Base-by-base conservation (phyloP, 1,284 basidiomycete species). In the Marasmius oreades region DNA sequence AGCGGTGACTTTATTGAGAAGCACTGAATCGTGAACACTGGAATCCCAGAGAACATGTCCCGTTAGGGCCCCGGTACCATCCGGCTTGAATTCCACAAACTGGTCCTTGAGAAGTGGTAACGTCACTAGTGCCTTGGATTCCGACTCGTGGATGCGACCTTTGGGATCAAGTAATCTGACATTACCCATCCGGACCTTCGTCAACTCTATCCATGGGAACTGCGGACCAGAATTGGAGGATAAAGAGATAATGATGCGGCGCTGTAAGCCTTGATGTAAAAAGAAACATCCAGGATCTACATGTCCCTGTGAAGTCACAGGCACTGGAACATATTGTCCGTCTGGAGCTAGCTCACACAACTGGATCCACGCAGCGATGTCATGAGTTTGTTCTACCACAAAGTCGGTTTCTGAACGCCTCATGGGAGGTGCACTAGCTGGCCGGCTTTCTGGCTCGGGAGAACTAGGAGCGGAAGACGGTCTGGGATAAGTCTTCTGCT, bases 321-420 rank as follows among this genome's bases (percentile, higher is more conserved):
- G 87, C 0, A 95, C 91, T 3, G 94, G 88, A 33, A 76, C 71
- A 69, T 98, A 98, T 55, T 88, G 80, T 28, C 96, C 96, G 59
- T 90, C 84, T 4, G 90, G 84, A 24, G 84, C 86, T 33, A 99
- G 80, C 70, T 99, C 95, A 67, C 86, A 88, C 48, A 99, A 81
- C 66, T 95, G 90, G 34, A 97, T 70, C 75, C 87, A 90, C 6
- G 89, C 88, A 1, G 93, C 85, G 16, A 98, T 85, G 67, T 98
- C 94, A 71, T 99, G 95, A 24, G 78, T 75, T 69, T 98, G 91
- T 60, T 92, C 86, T 8, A 85, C 82, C n/a, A 96, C 82, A 63
- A 98, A 93, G 65, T 98, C 94, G 33, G 83, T 93, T 72, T 98
- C 94, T 22, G 93, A 92, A 24, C 93, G 84, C 34, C 92, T 86